Evolutionary conservation across 2,329 filamentous ascomycete genomes (phyloP), one percentile per base, ranked within the genome.

Genomic region (Dothistroma septosporum): DNA sequence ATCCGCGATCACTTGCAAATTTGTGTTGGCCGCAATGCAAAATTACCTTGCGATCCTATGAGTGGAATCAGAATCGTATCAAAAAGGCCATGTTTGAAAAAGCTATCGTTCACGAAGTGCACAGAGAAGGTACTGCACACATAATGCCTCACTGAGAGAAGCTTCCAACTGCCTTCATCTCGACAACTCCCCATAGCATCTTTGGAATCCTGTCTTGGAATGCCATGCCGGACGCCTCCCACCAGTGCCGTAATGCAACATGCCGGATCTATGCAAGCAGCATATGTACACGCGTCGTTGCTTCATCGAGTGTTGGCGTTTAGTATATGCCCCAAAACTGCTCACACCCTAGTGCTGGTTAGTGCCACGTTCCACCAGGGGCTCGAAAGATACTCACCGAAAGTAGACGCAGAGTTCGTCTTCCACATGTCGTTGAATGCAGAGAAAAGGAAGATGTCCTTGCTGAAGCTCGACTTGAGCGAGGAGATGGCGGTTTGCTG

Each of bases 381-480:
- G 33, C 41, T 44, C 8, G 14, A n/a, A 4, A 44, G 8, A 44
- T 9, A n/a, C 41, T 12, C 4, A 37, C 11, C 82, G 74, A 87
- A 90, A 1, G 88, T 88, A 22, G 75, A 79, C 2, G 78, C 73
- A 57, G 78, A 81, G 66, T 89, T 83, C 46, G 77, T 73, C 81
- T 95, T 96, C 91, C 91, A 96, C 55, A 80, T 70, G 63, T 91
- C 88, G 74, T 96, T 88, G 77, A 87, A 93, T 3, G 89, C 87
- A 31, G 87, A 89, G 76, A 94, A 93, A 22, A 95, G 78, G 65
- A 92, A 83, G 48, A 93, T 70, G 58, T 85, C 82, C 53, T 75
- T 72, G 14, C 77, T 70, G 71, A 91, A 91, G 2, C 79, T 78
- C 41, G 72, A 70, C 73, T 83, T 84, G 69, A 96, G 83, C 24